phyloP scores from a whole-genome alignment of 2,329 filamentous ascomycete genomes.

The Colletotrichum cordylinicola region DNA sequence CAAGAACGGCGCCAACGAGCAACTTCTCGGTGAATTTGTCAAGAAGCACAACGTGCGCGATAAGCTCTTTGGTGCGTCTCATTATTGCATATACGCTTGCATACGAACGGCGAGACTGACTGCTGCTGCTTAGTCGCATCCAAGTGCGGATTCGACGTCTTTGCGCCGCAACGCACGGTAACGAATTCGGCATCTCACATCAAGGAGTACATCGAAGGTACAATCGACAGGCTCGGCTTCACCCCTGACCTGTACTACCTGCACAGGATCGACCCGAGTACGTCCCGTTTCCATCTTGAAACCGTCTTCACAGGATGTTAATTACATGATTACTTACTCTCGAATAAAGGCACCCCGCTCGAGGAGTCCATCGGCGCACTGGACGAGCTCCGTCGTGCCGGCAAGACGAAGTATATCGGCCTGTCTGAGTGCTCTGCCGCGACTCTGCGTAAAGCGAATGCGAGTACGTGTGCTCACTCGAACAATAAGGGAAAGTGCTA shows the following conservation, averaged over 20 bases:
- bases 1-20: slow-evolving; percentile 53
- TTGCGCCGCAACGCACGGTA: slow-evolving; percentile 33
- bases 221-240: slow-evolving; percentile 53
- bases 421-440: slow-evolving; percentile 51
- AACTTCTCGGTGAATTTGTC: slow-evolving; percentile 55
- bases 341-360: slow-evolving; percentile 40
- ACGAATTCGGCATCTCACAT: slow-evolving; percentile 53
- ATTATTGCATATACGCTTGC: too few relatives aligned
- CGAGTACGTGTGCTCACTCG: slow-evolving; percentile 33
- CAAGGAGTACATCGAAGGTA: slow-evolving; percentile 52
- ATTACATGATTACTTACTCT: neutral
- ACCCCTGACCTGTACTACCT: slow-evolving; percentile 51
- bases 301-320: neutral
- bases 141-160: slow-evolving; percentile 49
- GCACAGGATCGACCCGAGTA: slow-evolving; percentile 49
- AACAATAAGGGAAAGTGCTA: neutral
- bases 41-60: slow-evolving; percentile 54
- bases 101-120: neutral
- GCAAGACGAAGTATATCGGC: slow-evolving; percentile 56
- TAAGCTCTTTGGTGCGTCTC: slow-evolving; percentile 50
- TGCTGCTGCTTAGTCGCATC: slow-evolving; percentile 44
- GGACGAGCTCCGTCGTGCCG: slow-evolving; percentile 48
- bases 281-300: slow-evolving; percentile 6
- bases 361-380: slow-evolving; percentile 53
- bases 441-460: slow-evolving; percentile 49